phyloP scores from a whole-genome alignment of 164 flowering plant genomes.

The Sextonia rubra region DNA sequence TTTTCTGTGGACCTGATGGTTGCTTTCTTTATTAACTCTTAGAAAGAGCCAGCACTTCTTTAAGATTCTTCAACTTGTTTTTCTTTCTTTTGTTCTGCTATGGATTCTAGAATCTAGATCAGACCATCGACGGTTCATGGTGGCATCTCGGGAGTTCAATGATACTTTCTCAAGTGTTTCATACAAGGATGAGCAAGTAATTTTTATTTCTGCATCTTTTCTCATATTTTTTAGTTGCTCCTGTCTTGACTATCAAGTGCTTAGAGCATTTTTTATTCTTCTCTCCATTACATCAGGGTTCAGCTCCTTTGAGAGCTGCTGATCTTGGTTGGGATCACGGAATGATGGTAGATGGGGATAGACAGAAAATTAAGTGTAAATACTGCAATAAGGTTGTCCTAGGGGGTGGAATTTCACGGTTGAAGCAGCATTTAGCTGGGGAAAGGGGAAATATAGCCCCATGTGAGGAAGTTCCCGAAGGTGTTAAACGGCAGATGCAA shows the following conservation, averaged over 20 bases:
- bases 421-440: conserved; percentile 50
- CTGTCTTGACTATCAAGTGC: not conserved
- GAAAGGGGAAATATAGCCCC: conserved; percentile 43
- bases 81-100: conserved; percentile 1
- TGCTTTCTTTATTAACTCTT: not conserved
- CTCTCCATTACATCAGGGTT: conserved; percentile 21
- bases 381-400: conserved; percentile 37
- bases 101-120: conserved; percentile 11
- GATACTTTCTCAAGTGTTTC: conserved; percentile 23
- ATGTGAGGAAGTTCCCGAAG: conserved; percentile 39
- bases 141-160: conserved; percentile 26
- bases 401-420: conserved; percentile 47
- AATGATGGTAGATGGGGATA: conserved; percentile 41
- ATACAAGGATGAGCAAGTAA: conserved; percentile 26
- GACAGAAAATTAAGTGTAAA: conserved; percentile 37
- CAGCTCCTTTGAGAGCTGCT: conserved; percentile 42
- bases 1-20: not conserved
- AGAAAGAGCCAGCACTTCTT: not conserved
- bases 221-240: not conserved
- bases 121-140: conserved; percentile 21
- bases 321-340: conserved; percentile 53
- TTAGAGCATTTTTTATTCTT: not conserved
- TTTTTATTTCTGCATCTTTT: not conserved
- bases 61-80: not conserved
- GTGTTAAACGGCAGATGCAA: conserved; percentile 36